Evolutionary conservation across 345 rosid genomes (phyloP).

Genomic region (Rhizophora mangle): DNA sequence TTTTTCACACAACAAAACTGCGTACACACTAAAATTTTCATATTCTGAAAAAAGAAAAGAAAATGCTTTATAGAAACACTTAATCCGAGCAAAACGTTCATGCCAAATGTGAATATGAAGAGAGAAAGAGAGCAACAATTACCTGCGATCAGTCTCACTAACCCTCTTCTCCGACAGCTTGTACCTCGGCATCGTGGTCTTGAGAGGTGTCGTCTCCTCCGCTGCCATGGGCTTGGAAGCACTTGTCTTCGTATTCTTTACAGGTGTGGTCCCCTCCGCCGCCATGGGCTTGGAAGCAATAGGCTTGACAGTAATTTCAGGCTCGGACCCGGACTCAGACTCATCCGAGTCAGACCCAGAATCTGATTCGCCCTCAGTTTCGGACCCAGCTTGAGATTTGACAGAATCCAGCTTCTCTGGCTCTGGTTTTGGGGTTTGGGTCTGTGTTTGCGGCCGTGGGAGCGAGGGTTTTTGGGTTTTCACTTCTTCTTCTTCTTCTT

Average conservation of each 20-base stretch:
- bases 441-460: neutral
- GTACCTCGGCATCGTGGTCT: too few relatives aligned
- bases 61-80: too few relatives aligned
- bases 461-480: neutral
- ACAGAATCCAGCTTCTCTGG: neutral
- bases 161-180: neutral
- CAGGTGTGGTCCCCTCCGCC: conserved; percentile 20
- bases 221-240: neutral
- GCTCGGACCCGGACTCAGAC: conserved; percentile 25
- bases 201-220: neutral
- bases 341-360: conserved; percentile 15
- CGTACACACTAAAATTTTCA: too few relatives aligned
- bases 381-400: too few relatives aligned
- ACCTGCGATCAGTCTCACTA: conserved; percentile 6
- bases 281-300: conserved; percentile 29
- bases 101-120: too few relatives aligned
- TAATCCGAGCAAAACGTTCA: too few relatives aligned
- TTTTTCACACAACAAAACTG: too few relatives aligned
- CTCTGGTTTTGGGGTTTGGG: neutral
- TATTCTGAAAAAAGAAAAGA: too few relatives aligned
- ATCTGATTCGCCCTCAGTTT: conserved; percentile 16
- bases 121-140: too few relatives aligned
- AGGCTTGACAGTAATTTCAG: conserved; percentile 19
- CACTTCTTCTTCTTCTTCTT: conserved; percentile 11
- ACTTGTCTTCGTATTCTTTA: conserved; percentile 13